phyloP scores from a whole-genome alignment of 495 filamentous ascomycete species.

The Aspergillus funiculosus region DNA sequence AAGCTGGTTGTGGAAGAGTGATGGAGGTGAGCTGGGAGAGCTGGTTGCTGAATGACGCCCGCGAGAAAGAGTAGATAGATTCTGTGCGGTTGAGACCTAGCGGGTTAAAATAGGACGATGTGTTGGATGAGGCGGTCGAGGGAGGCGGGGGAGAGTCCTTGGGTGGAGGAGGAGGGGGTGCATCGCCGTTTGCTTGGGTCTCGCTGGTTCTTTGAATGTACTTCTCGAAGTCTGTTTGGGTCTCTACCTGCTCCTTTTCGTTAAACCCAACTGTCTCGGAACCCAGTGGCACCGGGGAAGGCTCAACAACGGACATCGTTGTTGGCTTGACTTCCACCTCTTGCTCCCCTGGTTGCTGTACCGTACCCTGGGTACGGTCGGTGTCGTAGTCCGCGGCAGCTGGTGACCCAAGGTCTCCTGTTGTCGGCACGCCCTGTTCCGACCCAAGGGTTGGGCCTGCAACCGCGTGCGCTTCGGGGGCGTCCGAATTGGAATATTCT shows the following conservation, averaged over 20 bases:
- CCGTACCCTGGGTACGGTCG: slow-evolving; percentile 1
- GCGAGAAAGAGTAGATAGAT: slow-evolving; percentile 83
- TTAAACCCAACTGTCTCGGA: slow-evolving; percentile 13
- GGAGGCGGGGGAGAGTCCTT: slow-evolving; percentile 36
- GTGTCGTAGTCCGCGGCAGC: background rate
- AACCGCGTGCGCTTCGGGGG: slow-evolving; percentile 12
- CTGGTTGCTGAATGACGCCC: slow-evolving; percentile 85
- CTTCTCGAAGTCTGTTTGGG: slow-evolving; percentile 41
- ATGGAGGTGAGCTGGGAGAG: slow-evolving; percentile 81
- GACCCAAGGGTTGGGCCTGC: background rate
- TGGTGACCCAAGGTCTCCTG: background rate
- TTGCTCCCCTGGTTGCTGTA: slow-evolving; percentile 3
- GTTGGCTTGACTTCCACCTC: slow-evolving; percentile 14
- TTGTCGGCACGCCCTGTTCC: slow-evolving; percentile 7
- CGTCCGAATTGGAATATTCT: slow-evolving; percentile 17
- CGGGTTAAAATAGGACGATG: slow-evolving; percentile 49
- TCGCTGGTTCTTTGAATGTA: slow-evolving; percentile 41
- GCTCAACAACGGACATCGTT: slow-evolving; percentile 34
- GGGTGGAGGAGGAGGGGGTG: slow-evolving; percentile 37
- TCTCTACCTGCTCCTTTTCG: slow-evolving; percentile 7
- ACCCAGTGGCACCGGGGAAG: slow-evolving; percentile 22
- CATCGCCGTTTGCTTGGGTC: slow-evolving; percentile 28
- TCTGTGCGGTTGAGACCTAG: slow-evolving; percentile 52
- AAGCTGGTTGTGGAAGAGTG: slow-evolving; percentile 73
- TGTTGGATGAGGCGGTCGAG: slow-evolving; percentile 38